phyloP scores from a whole-genome alignment of 2,329 filamentous ascomycete genomes.

The Fonsecaea erecta region DNA sequence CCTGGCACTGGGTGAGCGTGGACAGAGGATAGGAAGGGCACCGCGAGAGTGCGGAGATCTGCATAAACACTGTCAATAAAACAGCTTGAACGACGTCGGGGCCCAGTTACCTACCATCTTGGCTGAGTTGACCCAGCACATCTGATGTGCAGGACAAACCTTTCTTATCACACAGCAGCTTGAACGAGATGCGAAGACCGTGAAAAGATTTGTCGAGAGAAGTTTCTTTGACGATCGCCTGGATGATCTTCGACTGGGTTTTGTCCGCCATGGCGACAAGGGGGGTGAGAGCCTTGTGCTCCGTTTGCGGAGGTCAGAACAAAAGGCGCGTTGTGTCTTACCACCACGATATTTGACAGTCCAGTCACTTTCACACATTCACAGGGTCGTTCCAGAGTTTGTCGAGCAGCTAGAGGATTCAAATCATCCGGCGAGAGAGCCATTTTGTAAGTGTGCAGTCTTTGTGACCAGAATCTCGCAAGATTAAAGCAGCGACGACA shows the following conservation, averaged over 20 bases:
- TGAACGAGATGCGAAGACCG: not conserved
- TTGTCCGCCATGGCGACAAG: not conserved
- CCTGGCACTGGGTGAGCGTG: not conserved
- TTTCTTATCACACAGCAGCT: not conserved
- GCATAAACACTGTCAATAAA: not conserved
- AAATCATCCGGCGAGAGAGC: no score
- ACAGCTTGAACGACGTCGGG: not conserved
- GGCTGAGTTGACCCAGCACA: not conserved
- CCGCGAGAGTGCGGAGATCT: not conserved
- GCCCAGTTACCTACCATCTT: not conserved
- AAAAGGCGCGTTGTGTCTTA: not conserved
- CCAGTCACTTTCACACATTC: not conserved
- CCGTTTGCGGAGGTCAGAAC: no score
- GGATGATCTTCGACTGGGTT: not conserved
- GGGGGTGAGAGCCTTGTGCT: not conserved
- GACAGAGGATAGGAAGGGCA: not conserved
- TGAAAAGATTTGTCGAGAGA: not conserved
- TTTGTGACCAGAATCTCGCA: no score
- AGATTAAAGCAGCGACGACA: no score
- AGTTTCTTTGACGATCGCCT: not conserved
- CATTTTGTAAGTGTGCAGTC: no score
- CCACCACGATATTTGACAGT: not conserved
- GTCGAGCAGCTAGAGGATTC: no score
- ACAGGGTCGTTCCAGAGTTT: not conserved
- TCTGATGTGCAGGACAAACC: not conserved